These are phyloP conservation scores for Ganoderma lingzhi DNA, from an alignment of 1,284 basidiomycete genomes.

Conservation along the genomic window DNA sequence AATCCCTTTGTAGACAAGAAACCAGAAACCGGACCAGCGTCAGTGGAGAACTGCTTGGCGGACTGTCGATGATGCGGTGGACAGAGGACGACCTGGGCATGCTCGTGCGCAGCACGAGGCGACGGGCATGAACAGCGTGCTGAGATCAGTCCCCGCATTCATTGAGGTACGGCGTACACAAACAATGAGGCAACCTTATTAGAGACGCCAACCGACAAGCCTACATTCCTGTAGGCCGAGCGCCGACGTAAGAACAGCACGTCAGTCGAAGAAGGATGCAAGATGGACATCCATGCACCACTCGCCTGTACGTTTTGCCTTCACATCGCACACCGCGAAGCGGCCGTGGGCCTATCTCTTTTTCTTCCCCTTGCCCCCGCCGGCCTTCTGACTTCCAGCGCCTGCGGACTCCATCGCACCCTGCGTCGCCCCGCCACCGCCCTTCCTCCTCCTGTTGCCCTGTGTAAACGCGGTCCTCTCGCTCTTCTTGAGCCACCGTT, in stretches of 20 bases:
- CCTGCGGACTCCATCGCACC: slow-evolving; percentile 53
- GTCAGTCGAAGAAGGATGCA: not conserved
- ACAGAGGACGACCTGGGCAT: slow-evolving; percentile 9
- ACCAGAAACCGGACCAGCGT: not conserved
- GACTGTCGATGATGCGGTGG: not conserved
- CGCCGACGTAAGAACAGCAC: not conserved
- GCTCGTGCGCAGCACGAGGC: slow-evolving; percentile 5
- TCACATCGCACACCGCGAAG: not conserved
- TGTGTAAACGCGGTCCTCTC: slow-evolving; percentile 66
- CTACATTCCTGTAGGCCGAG: not conserved
- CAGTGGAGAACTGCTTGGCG: slow-evolving; percentile 3
- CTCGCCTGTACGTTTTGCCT: not conserved
- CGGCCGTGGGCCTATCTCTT: slow-evolving; percentile 48
- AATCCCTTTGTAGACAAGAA: not conserved
- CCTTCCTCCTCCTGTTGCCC: slow-evolving; percentile 57
- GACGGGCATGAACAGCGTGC: not conserved
- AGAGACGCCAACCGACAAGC: not conserved
- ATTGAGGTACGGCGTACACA: slow-evolving; percentile 23
- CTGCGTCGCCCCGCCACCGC: slow-evolving; percentile 72
- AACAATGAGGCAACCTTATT: slow-evolving; percentile 27
- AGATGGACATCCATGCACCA: not conserved
- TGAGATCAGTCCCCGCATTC: slow-evolving; percentile 13
- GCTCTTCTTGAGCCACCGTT: slow-evolving; percentile 85
- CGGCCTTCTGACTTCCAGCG: slow-evolving; percentile 44
- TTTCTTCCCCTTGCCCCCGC: slow-evolving; percentile 58